Percentiles rank a stretch among this genome's conserved stretches.
These are phyloP conservation scores for Colletotrichum sp. DNA, from an alignment of 2,329 filamentous ascomycete species.

Conservation along the genomic window DNA sequence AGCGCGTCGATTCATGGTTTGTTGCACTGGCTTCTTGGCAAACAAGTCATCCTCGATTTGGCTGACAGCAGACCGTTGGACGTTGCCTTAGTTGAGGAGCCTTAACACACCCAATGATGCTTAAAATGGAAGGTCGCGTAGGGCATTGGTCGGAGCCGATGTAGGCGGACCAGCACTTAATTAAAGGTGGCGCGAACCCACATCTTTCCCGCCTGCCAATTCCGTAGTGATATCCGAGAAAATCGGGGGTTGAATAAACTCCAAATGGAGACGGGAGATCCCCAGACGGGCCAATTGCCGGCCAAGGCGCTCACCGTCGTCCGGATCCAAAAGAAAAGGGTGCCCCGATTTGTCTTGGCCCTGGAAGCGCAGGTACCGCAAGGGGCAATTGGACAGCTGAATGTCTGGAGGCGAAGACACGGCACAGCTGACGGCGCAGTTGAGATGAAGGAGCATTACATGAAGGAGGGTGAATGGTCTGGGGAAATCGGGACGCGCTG, in stretches of 20 bases:
- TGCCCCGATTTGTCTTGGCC: neutral
- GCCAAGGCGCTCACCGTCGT: neutral
- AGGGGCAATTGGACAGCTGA: neutral
- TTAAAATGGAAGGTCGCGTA: constrained; percentile 18
- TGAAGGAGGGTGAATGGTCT: neutral
- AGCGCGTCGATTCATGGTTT: neutral
- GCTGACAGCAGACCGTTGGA: neutral
- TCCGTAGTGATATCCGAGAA: constrained; percentile 6
- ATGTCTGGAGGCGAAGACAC: neutral
- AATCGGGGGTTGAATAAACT: constrained; percentile 1
- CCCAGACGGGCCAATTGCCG: constrained; percentile 7
- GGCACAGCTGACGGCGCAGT: neutral
- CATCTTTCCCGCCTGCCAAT: constrained; percentile 9
- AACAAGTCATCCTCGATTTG: neutral
- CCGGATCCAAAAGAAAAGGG: neutral
- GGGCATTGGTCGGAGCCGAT: neutral
- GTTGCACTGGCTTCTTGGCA: neutral
- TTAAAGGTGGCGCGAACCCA: neutral
- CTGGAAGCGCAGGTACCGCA: neutral
- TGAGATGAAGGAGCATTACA: neutral
- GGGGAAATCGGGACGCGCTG: neutral
- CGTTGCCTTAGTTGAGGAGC: neutral
- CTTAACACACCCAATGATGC: constrained; percentile 5
- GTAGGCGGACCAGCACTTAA: neutral
- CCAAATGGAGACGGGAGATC: constrained; percentile 9